Conservation (phyloP, 2,329 filamentous ascomycete genomes). For the Colletotrichum lupini region DNA sequence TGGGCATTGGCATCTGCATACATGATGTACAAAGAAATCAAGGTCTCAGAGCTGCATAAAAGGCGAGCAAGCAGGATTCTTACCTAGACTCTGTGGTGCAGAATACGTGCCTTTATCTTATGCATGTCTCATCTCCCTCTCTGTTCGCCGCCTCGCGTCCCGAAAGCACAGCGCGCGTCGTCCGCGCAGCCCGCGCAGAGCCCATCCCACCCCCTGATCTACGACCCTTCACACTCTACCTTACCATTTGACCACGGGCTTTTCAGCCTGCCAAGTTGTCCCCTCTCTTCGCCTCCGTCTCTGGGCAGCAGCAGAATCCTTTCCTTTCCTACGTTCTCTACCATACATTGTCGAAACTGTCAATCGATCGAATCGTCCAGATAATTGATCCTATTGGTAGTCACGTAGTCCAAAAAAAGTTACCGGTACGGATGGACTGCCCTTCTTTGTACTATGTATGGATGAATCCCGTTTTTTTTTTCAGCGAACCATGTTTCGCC, state of each 20-base stretch:
- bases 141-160: background rate
- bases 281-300: background rate
- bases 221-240: background rate
- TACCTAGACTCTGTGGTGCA: background rate
- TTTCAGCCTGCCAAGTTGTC: background rate
- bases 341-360: background rate
- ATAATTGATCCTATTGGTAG: no score
- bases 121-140: background rate
- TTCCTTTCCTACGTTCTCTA: background rate
- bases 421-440: no score
- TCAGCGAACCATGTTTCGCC: no score
- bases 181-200: background rate
- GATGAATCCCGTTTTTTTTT: no score
- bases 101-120: background rate
- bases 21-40: background rate
- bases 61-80: background rate
- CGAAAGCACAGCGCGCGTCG: background rate
- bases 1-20: background rate
- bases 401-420: no score
- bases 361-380: background rate
- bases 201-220: no score
- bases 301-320: background rate
- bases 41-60: background rate
- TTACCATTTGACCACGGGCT: background rate
- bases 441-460: no score